Base-by-base conservation (phyloP, 768 basidiomycete species). In the Russula lepida region DNA sequence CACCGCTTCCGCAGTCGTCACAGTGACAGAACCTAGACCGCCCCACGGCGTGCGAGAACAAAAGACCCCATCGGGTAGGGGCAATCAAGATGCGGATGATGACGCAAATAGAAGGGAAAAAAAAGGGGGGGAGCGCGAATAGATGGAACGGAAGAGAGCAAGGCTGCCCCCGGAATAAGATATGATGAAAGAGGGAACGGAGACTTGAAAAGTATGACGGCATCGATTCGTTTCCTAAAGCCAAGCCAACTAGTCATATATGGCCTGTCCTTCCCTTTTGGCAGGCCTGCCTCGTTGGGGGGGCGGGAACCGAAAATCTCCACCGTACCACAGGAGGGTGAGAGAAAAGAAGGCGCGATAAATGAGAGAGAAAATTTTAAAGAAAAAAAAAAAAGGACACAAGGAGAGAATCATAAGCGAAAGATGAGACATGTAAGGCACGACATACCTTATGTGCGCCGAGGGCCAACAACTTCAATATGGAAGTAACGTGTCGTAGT, bases 391-490 rank as follows among this genome's bases (percentile, higher is more conserved):
- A 27, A 28, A n/a, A n/a, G n/a, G n/a, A n/a, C n/a, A n/a, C n/a
- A n/a, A n/a, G n/a, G n/a, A n/a, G 44, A 46, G 25, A 41, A 51
- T 56, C 44, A 56, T 54, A 63, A 62, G 55, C 50, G 60, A 64
- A 58, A 63, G 61, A 64, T 57, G 49, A 25, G 55, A 27, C 44
- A n/a, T 30, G 54, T n/a, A 32, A 58, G 54, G 64, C 47, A 56
- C 78, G 49, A 25, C 58, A 72, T 73, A 81, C 79, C 60, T 72
- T 72, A 67, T 88, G 86, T 27, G 88, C 89, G 11, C 83, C 86
- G 23, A 89, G 69, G 1, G 88, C 86, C 62, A 82, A 79, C 11
- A 82, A 67, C 67, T 86, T 85, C 56, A 88, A 66, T 30, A 84
- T 74, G 49, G 76, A 75, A 28, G 78, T 68, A 11, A 81, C 79